These are phyloP conservation scores for Datura wrightii DNA, from an alignment of 257 asterid species.

Conservation along the genomic window DNA sequence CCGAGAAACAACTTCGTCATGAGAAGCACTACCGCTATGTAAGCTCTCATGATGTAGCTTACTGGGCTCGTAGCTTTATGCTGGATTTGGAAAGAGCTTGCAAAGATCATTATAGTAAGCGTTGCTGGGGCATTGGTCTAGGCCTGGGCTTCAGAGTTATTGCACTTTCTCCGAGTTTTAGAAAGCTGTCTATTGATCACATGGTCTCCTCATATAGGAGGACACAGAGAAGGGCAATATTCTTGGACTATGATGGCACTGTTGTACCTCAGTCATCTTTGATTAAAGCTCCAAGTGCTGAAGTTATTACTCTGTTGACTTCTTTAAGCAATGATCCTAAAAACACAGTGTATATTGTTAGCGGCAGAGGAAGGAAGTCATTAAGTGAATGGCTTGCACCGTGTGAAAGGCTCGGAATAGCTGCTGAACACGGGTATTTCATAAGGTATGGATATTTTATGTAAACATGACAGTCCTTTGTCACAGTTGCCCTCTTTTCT, in stretches of 20 bases:
- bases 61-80: slow-evolving; percentile 91
- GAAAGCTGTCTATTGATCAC: slow-evolving; percentile 69
- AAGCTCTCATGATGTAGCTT: slow-evolving; percentile 83
- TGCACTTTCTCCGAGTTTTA: slow-evolving; percentile 85
- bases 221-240: slow-evolving; percentile 77
- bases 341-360: slow-evolving; percentile 81
- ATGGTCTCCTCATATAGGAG: slow-evolving; percentile 70
- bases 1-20: slow-evolving; percentile 79
- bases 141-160: slow-evolving; percentile 86
- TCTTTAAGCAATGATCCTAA: slow-evolving; percentile 69
- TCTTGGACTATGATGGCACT: slow-evolving; percentile 97
- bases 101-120: slow-evolving; percentile 78
- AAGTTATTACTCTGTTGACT: slow-evolving; percentile 64
- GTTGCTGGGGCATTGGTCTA: slow-evolving; percentile 89
- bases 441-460: slow-evolving; percentile 53
- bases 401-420: slow-evolving; percentile 76
- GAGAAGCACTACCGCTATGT: slow-evolving; percentile 91
- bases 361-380: slow-evolving; percentile 77
- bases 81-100: slow-evolving; percentile 89
- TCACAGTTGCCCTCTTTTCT: neutral
- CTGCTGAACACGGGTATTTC: slow-evolving; percentile 91
- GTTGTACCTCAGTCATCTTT: slow-evolving; percentile 75
- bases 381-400: slow-evolving; percentile 83
- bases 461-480: slow-evolving; percentile 6
- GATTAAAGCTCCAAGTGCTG: slow-evolving; percentile 65